phyloP scores from a whole-genome alignment of 169 alveolate species.

The Eimeria zaria region DNA sequence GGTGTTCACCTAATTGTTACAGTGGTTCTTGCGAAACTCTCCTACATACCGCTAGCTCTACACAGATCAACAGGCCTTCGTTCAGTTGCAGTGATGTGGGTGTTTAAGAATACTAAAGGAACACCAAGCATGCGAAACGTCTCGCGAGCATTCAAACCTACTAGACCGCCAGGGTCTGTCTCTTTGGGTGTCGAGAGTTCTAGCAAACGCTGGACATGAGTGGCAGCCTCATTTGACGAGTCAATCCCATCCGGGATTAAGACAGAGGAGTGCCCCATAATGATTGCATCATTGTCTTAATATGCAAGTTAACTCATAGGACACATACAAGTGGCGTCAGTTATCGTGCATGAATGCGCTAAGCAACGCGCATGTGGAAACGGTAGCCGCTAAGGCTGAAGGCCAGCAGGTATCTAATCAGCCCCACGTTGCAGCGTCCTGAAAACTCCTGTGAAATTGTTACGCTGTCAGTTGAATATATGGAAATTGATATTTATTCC shows the following conservation, averaged over 20 bases:
- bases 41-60: neutral
- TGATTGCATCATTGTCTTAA: conserved; percentile 16
- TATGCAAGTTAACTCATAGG: conserved; percentile 1
- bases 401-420: neutral
- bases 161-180: conserved; percentile 75
- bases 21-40: neutral
- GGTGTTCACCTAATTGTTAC: neutral
- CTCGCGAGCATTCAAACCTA: neutral
- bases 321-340: neutral
- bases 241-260: conserved; percentile 80
- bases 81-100: neutral
- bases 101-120: neutral
- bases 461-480: neutral
- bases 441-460: neutral
- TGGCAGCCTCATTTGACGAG: conserved; percentile 63
- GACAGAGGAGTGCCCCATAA: conserved; percentile 73
- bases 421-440: conserved; percentile 11
- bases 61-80: neutral
- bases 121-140: neutral
- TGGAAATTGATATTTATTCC: neutral
- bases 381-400: conserved; percentile 47
- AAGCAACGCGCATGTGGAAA: conserved; percentile 44
- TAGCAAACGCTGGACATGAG: conserved; percentile 76
- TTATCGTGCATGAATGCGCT: conserved; percentile 29
- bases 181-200: conserved; percentile 72